These are phyloP conservation scores for Lepidium aucheri DNA, from an alignment of 345 rosid genomes.

Conservation along the genomic window DNA sequence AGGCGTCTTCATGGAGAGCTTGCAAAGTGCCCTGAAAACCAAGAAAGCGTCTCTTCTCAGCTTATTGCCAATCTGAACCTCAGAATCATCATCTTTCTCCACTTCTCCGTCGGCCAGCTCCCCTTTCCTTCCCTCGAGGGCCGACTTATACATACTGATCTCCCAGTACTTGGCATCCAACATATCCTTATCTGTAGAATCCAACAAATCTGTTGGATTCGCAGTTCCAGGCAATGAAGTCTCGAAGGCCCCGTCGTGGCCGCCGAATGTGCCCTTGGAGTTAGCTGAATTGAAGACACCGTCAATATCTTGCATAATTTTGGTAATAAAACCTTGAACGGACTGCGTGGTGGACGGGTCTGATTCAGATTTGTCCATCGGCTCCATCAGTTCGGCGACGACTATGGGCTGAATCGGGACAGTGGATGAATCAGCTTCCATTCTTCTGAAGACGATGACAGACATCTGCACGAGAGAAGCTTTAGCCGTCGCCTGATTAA, in stretches of 20 bases:
- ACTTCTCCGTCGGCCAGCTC: constrained; percentile 86
- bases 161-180: constrained; percentile 99
- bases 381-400: constrained; percentile 97
- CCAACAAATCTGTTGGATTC: constrained; percentile 60
- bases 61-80: constrained; percentile 98
- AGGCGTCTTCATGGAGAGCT: constrained; percentile 97
- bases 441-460: constrained; percentile 92
- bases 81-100: constrained; percentile 89
- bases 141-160: constrained; percentile 98
- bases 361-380: constrained; percentile 67
- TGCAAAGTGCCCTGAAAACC: constrained; percentile 98
- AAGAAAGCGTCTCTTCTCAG: constrained; percentile 96
- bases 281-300: constrained; percentile 54
- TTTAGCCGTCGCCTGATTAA: constrained; percentile 90
- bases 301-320: constrained; percentile 71
- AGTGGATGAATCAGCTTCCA: constrained; percentile 97
- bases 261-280: constrained; percentile 40
- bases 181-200: constrained; percentile 89
- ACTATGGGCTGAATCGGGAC: constrained; percentile 96
- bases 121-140: constrained; percentile 97
- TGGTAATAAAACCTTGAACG: constrained; percentile 77
- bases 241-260: constrained; percentile 70
- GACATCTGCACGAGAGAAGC: constrained; percentile 95
- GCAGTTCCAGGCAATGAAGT: constrained; percentile 59
- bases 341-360: constrained; percentile 78